A percentile compares a stretch with the other conserved stretches of the same genome.
Evolutionary conservation across 2,329 filamentous ascomycete species (phyloP).

Genomic region (Pezicula neosporulosa): DNA sequence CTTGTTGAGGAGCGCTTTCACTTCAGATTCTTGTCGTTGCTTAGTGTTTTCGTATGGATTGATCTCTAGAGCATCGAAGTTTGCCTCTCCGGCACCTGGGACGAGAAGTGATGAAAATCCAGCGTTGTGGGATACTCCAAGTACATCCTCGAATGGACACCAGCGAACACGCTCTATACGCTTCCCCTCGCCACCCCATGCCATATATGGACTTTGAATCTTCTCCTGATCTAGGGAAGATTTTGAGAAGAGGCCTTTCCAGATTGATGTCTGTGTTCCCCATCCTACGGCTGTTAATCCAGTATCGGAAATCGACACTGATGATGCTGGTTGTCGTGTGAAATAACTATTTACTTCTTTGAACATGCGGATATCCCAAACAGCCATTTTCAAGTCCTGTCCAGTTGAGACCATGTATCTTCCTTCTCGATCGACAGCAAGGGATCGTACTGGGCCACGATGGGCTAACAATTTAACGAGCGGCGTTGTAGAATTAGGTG

Average conservation of each 20-base stretch:
- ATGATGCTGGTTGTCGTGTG: conserved; percentile 76
- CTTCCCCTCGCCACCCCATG: conserved; percentile 84
- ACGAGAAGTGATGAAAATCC: conserved; percentile 90
- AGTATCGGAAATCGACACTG: conserved; percentile 83
- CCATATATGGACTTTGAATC: conserved; percentile 85
- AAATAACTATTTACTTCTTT: conserved; percentile 89
- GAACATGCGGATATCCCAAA: conserved; percentile 95
- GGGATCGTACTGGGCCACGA: conserved; percentile 78
- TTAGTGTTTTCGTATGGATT: conserved; percentile 95
- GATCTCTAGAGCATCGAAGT: conserved; percentile 88
- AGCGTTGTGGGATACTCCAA: conserved; percentile 78
- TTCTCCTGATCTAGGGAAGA: conserved; percentile 68
- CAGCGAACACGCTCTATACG: conserved; percentile 78
- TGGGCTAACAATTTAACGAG: conserved; percentile 91
- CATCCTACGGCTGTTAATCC: conserved; percentile 86
- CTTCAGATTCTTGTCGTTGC: conserved; percentile 89
- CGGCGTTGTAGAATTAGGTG: conserved; percentile 81
- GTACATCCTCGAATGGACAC: conserved; percentile 93
- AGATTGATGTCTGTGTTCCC: conserved; percentile 85
- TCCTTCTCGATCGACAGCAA: conserved; percentile 85
- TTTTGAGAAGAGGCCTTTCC: conserved; percentile 85
- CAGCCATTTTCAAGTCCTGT: conserved; percentile 86
- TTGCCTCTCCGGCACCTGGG: conserved; percentile 93
- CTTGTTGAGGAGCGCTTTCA: conserved; percentile 89
- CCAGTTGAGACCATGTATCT: conserved; percentile 94